Evolutionary conservation across 768 basidiomycete genomes (phyloP), one percentile per base, ranked within the genome.

Genomic region (Lactifluus hygrophoroides): DNA sequence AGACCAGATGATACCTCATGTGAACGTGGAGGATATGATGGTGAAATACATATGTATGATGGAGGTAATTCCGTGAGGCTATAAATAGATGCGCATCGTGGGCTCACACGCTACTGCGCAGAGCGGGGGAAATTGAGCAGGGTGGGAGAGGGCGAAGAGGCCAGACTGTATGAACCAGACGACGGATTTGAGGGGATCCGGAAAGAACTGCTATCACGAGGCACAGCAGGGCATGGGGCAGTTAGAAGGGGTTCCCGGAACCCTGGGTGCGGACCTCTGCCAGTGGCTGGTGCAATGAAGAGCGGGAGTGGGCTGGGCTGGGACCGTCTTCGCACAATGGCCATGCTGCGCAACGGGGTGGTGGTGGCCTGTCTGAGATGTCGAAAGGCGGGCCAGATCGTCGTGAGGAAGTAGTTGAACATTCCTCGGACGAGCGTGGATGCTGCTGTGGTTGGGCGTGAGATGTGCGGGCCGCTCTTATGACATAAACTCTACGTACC

Each of bases 131-230:
- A 40, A 19, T 5, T 10, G 13, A 35, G 8, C 3, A 30, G 42
- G 9, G 56, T 19, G 34, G 49, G 50, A n/a, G 40, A 54, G 27
- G 25, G 21, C 7, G 57, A 6, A 2, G 35, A 7, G 7, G 44
- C 45, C 8, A 48, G 23, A 23, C 43, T 30, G 46, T 46, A 54
- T 14, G 42, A 9, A 13, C 49, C 23, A 2, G 59, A 51, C 49
- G 40, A 51, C 0, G 59, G 59, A 10, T 60, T 60, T 14, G 59
- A 55, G 9, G 49, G 59, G 35, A 60, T 35, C 17, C 59, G 59
- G 43, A 60, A 60, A 0, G 59, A 56, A n/a, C 54, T 56, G 25
- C 3, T 54, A 35, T 60, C 59, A 0, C 59, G 59, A 9, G 49
- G 43, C 28, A 60, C 23, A 1, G 37, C 54, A 17, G 59, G 59